Evolutionary conservation across 768 basidiomycete genomes (phyloP).

Genomic region (Mycena vulgaris): DNA sequence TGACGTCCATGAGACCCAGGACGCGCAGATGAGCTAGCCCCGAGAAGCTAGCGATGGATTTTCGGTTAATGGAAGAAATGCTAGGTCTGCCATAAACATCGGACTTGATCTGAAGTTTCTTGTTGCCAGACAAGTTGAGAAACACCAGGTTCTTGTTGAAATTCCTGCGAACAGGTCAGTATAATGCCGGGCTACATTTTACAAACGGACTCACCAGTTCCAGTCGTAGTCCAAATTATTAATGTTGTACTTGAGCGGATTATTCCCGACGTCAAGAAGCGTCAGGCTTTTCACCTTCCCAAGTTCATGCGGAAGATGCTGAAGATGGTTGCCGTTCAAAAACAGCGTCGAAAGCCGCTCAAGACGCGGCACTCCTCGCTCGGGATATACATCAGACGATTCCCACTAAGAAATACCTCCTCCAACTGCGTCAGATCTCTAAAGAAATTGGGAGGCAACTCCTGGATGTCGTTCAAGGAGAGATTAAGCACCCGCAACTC

Average conservation of each 20-base stretch:
- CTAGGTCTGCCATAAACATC: constrained; percentile 60
- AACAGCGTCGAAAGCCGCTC: constrained; percentile 81
- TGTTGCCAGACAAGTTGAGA: constrained; percentile 98
- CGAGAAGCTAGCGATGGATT: constrained; percentile 85
- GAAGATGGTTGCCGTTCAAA: constrained; percentile 94
- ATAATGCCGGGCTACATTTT: neutral
- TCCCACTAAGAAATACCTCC: constrained; percentile 96
- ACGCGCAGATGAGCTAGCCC: constrained; percentile 87
- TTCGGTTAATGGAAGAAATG: constrained; percentile 45
- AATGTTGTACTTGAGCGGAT: constrained; percentile 95
- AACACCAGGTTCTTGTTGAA: constrained; percentile 95
- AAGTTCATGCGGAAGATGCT: constrained; percentile 93
- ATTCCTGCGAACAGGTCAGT: constrained; percentile 73
- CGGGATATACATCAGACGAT: constrained; percentile 90
- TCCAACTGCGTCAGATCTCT: constrained; percentile 79
- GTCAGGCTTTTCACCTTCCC: constrained; percentile 84
- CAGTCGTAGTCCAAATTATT: constrained; percentile 99
- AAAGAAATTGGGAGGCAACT: constrained; percentile 86
- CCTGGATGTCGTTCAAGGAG: constrained; percentile 95
- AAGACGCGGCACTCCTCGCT: constrained; percentile 88
- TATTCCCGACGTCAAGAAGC: constrained; percentile 94
- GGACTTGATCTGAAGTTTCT: constrained; percentile 94
- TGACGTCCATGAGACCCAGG: constrained; percentile 98
- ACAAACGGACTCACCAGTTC: constrained; percentile 92
- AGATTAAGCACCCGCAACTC: constrained; percentile 89